Percentiles rank a stretch among this genome's conserved stretches.
These are phyloP conservation scores for Kodamaea fukazawae DNA, from an alignment of 805 yeast species.

Conservation along the genomic window DNA sequence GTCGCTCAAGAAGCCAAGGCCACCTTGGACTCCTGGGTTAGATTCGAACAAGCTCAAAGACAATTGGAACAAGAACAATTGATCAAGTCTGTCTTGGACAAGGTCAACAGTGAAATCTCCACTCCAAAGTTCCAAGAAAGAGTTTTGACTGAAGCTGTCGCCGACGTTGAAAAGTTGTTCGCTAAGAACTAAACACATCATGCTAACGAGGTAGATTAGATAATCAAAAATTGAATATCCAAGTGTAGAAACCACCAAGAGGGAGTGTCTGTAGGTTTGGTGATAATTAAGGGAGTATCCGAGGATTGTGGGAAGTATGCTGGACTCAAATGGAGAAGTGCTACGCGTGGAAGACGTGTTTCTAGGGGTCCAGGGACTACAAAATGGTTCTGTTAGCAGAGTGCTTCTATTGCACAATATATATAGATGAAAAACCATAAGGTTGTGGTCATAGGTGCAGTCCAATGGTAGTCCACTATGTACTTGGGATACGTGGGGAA, in stretches of 20 bases:
- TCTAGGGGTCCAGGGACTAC: too few species aligned
- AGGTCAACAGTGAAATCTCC: slow-evolving; percentile 79
- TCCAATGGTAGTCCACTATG: too few species aligned
- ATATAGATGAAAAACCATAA: too few species aligned
- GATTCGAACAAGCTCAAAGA: slow-evolving; percentile 95
- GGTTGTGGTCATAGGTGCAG: too few species aligned
- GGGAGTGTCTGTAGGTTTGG: too few species aligned
- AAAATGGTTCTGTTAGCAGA: too few species aligned
- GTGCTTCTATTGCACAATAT: too few species aligned
- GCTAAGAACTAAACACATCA: slow-evolving; percentile 36
- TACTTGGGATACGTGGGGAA: too few species aligned
- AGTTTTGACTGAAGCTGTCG: slow-evolving; percentile 85
- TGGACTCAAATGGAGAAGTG: too few species aligned
- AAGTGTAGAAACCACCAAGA: neutral
- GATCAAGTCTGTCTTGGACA: slow-evolving; percentile 78
- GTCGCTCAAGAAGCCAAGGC: slow-evolving; percentile 89
- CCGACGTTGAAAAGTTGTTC: slow-evolving; percentile 87
- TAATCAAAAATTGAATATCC: slow-evolving; percentile 1
- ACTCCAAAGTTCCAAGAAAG: slow-evolving; percentile 92
- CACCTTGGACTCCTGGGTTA: slow-evolving; percentile 97
- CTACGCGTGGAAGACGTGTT: too few species aligned
- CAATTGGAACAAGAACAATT: slow-evolving; percentile 93
- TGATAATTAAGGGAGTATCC: too few species aligned
- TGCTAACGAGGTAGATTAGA: slow-evolving; percentile 2
- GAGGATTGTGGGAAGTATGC: too few species aligned